Conservation (phyloP, 2,329 filamentous ascomycete genomes). For the Metarhizium anisopliae region DNA sequence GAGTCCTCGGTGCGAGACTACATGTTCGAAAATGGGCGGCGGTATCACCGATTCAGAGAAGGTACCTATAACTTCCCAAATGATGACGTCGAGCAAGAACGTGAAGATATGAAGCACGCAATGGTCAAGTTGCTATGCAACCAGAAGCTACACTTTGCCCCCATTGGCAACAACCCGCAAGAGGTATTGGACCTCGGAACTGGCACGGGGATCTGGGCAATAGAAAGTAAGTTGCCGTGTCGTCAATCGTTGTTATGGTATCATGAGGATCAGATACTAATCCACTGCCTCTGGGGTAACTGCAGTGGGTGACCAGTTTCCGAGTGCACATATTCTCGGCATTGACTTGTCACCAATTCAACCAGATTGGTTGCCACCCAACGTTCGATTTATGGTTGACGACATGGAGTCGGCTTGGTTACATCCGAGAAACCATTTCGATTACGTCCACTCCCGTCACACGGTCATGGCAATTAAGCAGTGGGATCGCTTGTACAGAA, state of each 20-base stretch:
- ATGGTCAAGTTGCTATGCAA: conserved; percentile 41
- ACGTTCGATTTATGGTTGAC: conserved; percentile 47
- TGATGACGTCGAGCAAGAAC: conserved; percentile 50
- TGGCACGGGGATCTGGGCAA: conserved; percentile 51
- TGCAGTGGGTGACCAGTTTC: conserved; percentile 37
- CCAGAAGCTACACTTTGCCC: conserved; percentile 41
- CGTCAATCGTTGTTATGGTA: not conserved
- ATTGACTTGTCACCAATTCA: conserved; percentile 41
- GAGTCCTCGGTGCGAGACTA: conserved; percentile 38
- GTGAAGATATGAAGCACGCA: conserved; percentile 48
- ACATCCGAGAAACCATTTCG: conserved; percentile 43
- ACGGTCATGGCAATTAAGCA: conserved; percentile 47
- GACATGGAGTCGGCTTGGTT: conserved; percentile 50
- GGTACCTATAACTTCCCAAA: conserved; percentile 51
- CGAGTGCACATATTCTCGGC: conserved; percentile 33
- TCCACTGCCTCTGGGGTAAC: not conserved
- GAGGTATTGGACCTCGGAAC: conserved; percentile 49
- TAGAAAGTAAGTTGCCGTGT: conserved; percentile 34
- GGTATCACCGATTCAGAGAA: conserved; percentile 47
- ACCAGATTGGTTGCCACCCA: conserved; percentile 43
- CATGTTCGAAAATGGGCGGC: conserved; percentile 46
- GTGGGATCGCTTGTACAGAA: conserved; percentile 40
- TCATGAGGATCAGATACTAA: not conserved
- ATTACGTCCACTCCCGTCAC: conserved; percentile 52
- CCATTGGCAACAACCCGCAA: conserved; percentile 36